Evolutionary conservation across 345 rosid genomes (phyloP).

Genomic region (Gossypium herbaceum): DNA sequence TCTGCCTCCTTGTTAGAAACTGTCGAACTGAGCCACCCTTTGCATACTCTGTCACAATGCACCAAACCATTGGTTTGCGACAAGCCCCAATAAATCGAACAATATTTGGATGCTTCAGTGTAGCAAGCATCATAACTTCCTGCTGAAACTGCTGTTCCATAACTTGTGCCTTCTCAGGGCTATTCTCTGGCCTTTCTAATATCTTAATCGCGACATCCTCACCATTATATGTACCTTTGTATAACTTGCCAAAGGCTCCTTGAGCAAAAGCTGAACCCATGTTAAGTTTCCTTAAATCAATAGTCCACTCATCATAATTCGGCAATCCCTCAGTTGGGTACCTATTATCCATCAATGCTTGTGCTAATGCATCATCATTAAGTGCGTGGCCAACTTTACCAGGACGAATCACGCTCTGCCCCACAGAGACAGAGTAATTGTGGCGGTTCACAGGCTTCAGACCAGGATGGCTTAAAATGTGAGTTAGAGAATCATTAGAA

Average conservation of each 20-base stretch:
- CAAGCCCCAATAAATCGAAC: constrained; percentile 53
- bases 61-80: constrained; percentile 46
- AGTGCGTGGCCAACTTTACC: constrained; percentile 48
- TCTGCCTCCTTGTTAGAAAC: constrained; percentile 40
- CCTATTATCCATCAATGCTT: constrained; percentile 53
- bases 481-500: constrained; percentile 62
- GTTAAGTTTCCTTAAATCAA: constrained; percentile 55
- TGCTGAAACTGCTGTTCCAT: constrained; percentile 61
- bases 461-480: constrained; percentile 60
- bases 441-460: constrained; percentile 40
- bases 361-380: constrained; percentile 55
- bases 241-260: constrained; percentile 68
- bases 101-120: constrained; percentile 45
- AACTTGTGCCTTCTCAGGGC: constrained; percentile 39
- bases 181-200: constrained; percentile 48
- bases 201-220: constrained; percentile 60
- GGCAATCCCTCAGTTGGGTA: constrained; percentile 49
- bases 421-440: constrained; percentile 40
- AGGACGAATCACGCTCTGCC: constrained; percentile 56
- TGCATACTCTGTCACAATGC: constrained; percentile 48
- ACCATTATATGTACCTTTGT: constrained; percentile 52
- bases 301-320: constrained; percentile 59
- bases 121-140: constrained; percentile 57
- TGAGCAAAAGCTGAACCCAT: constrained; percentile 77
- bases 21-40: constrained; percentile 47